Conservation (phyloP, 1,139 yeast species). For the Yamadazyma conglobata region DNA sequence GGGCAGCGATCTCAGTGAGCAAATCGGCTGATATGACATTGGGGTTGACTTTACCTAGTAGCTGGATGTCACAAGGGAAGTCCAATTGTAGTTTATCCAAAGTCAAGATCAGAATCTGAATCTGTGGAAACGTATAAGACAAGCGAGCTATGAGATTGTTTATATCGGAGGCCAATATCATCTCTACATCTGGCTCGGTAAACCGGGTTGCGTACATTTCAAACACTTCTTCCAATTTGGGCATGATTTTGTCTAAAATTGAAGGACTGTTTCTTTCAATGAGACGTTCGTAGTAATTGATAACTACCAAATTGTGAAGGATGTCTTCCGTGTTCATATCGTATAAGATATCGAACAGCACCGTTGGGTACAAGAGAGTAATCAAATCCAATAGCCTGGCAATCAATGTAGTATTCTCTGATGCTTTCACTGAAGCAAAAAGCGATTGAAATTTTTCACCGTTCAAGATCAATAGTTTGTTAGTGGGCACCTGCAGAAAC, state of each 20-base stretch:
- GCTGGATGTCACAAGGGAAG: conserved; percentile 19
- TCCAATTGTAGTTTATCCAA: conserved; percentile 10
- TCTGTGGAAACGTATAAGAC: conserved; percentile 14
- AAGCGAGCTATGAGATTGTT: conserved; percentile 17
- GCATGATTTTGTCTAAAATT: conserved; percentile 14
- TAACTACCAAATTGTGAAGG: conserved; percentile 11
- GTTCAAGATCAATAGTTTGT: conserved; percentile 7
- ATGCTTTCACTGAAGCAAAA: conserved; percentile 7
- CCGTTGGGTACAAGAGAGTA: conserved; percentile 15
- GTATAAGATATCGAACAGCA: conserved; percentile 8
- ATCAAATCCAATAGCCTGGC: conserved; percentile 27
- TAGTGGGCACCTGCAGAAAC: conserved; percentile 2
- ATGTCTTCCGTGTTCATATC: conserved; percentile 10
- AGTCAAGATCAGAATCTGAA: conserved; percentile 8
- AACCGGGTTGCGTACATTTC: conserved; percentile 13
- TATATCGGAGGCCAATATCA: conserved; percentile 19
- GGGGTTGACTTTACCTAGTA: conserved; percentile 25
- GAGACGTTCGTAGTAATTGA: conserved; percentile 28
- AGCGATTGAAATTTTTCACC: conserved; percentile 7
- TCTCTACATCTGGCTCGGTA: conserved; percentile 12
- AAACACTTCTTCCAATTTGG: conserved; percentile 13
- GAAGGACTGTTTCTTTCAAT: conserved; percentile 9
- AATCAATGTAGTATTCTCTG: conserved; percentile 15
- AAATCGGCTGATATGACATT: conserved; percentile 16
- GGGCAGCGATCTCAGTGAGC: conserved; percentile 16